Conservation (phyloP, 805 yeast genomes). For the Ogataea sp. region DNA sequence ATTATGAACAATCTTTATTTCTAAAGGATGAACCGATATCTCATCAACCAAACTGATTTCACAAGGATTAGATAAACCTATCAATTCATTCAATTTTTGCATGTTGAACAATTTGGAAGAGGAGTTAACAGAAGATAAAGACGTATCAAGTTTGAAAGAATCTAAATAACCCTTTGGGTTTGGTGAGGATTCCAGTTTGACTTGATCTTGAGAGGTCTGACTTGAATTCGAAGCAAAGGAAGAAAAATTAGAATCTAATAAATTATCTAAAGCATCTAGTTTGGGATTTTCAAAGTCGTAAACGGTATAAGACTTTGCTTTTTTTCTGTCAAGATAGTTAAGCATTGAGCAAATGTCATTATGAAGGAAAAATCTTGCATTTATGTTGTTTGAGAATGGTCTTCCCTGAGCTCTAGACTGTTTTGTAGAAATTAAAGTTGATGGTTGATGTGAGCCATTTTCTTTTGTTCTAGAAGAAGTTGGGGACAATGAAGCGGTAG, state of each 20-base stretch:
- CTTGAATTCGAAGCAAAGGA: too few relatives aligned
- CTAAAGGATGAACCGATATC: neutral
- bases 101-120: too few relatives aligned
- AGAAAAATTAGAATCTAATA: too few relatives aligned
- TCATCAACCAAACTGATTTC: neutral
- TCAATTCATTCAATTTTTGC: neutral
- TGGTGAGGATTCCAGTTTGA: neutral
- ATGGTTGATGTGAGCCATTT: too few relatives aligned
- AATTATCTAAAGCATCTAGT: too few relatives aligned
- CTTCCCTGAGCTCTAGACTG: conserved; percentile 28
- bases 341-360: conserved; percentile 14
- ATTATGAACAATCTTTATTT: neutral
- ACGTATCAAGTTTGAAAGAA: neutral
- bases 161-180: neutral
- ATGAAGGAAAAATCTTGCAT: conserved; percentile 22
- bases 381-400: conserved; percentile 22
- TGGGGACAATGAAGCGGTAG: too few relatives aligned
- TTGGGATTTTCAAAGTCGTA: conserved; percentile 11
- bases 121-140: neutral
- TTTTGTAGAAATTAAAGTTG: too few relatives aligned
- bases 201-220: too few relatives aligned
- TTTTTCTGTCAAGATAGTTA: conserved; percentile 17
- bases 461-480: too few relatives aligned
- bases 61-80: neutral
- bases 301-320: conserved; percentile 9